These are phyloP conservation scores for Periglandula ipomoeae DNA, from an alignment of 2,329 filamentous ascomycete species.

Conservation along the genomic window DNA sequence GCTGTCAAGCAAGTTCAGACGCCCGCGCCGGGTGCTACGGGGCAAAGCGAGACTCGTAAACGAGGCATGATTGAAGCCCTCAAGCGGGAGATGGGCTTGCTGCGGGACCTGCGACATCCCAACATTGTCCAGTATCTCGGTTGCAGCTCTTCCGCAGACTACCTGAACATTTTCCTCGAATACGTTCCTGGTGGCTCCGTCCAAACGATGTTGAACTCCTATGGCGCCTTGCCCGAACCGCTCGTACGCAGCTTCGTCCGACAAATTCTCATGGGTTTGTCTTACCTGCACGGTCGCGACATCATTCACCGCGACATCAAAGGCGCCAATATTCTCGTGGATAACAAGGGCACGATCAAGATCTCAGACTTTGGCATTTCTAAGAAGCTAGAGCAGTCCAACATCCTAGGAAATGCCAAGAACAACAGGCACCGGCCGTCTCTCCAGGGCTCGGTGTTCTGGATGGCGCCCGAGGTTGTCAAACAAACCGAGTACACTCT, in stretches of 20 bases:
- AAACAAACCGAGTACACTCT: conserved; percentile 96
- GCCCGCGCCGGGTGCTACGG: conserved; percentile 67
- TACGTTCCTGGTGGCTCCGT: conserved; percentile 97
- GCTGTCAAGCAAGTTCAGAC: conserved; percentile 97
- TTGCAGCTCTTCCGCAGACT: conserved; percentile 80
- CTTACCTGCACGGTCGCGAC: conserved; percentile 85
- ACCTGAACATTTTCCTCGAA: conserved; percentile 99
- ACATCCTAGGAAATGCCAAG: conserved; percentile 61
- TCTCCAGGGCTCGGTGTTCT: conserved; percentile 94
- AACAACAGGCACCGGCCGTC: conserved; percentile 65
- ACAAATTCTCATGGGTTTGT: conserved; percentile 86
- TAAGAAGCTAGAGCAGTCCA: conserved; percentile 91
- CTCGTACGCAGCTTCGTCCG: conserved; percentile 94
- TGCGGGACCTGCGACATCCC: conserved; percentile 87
- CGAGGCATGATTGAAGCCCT: conserved; percentile 97
- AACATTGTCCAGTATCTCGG: conserved; percentile 99
- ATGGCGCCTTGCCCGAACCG: conserved; percentile 87
- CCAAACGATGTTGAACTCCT: conserved; percentile 97
- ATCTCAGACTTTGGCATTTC: conserved; percentile 99
- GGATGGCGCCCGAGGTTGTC: conserved; percentile 99
- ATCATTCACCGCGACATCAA: conserved; percentile 99
- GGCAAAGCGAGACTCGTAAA: conserved; percentile 80
- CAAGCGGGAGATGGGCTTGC: conserved; percentile 89
- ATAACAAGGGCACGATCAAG: conserved; percentile 98
- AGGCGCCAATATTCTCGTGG: conserved; percentile 95